These are phyloP conservation scores for Senecio squalidus DNA, from an alignment of 140 eudicot genomes.

Conservation along the genomic window DNA sequence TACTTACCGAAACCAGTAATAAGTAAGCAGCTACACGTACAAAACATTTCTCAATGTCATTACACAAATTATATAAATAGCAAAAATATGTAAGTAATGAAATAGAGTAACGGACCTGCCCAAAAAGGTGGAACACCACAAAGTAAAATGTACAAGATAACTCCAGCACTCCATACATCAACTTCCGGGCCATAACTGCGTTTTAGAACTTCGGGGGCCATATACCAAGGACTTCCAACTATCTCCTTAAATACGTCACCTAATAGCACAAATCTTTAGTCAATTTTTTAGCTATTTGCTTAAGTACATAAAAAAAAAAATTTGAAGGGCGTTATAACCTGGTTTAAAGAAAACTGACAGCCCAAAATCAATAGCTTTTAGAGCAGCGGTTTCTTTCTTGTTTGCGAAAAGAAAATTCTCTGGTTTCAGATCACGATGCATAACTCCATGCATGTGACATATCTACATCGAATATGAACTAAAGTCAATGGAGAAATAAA, in stretches of 20 bases:
- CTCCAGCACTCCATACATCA: slow-evolving; percentile 89
- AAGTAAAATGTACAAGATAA: slow-evolving; percentile 65
- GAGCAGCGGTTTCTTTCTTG: slow-evolving; percentile 54
- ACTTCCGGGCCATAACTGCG: slow-evolving; percentile 69
- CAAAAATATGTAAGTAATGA: background rate
- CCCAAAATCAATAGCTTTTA: slow-evolving; percentile 75
- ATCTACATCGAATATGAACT: slow-evolving; percentile 29
- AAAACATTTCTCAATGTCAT: background rate
- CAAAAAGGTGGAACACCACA: slow-evolving; percentile 85
- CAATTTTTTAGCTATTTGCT: background rate
- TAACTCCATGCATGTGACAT: slow-evolving; percentile 65
- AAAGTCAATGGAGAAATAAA: background rate
- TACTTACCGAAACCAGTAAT: background rate
- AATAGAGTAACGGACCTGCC: slow-evolving; percentile 52
- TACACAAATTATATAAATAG: background rate
- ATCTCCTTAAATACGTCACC: slow-evolving; percentile 59
- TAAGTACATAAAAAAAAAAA: background rate
- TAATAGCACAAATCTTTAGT: slow-evolving; percentile 19
- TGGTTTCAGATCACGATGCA: slow-evolving; percentile 77
- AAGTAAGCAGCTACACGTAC: background rate
- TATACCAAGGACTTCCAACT: slow-evolving; percentile 83
- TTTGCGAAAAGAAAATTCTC: slow-evolving; percentile 72
- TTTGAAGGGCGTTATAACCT: slow-evolving; percentile 23
- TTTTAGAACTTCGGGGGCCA: slow-evolving; percentile 78
- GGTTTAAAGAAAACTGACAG: slow-evolving; percentile 66